phyloP scores from a whole-genome alignment of 2,329 filamentous ascomycete genomes.

The Karstenula rhodostoma region DNA sequence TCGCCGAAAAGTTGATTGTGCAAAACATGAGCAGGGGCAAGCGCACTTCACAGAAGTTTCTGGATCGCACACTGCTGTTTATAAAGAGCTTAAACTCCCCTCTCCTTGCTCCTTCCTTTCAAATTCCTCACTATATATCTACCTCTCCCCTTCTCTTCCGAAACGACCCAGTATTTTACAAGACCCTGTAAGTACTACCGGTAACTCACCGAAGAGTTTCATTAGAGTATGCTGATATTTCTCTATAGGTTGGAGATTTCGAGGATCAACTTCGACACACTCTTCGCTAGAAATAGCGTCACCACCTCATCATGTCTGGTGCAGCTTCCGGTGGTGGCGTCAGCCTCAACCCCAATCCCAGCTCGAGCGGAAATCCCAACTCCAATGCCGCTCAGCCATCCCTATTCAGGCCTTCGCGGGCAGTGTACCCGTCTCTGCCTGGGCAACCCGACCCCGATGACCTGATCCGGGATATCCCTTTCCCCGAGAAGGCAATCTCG shows the following conservation, averaged over 20 bases:
- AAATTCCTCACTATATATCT: neutral
- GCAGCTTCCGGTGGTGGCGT: neutral
- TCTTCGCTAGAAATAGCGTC: neutral
- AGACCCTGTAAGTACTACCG: neutral
- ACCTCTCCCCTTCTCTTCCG: neutral
- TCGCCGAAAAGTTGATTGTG: neutral
- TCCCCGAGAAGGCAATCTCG: slow-evolving; percentile 12
- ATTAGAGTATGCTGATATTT: neutral
- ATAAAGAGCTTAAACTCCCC: neutral
- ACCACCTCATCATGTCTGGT: neutral
- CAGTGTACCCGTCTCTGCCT: neutral
- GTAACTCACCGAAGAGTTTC: neutral
- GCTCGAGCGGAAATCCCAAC: neutral
- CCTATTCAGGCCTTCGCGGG: neutral
- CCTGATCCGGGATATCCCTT: slow-evolving; percentile 16
- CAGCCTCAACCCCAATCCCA: neutral
- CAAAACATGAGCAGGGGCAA: neutral
- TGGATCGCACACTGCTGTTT: neutral
- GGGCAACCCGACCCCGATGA: slow-evolving; percentile 8
- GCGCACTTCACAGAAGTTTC: neutral
- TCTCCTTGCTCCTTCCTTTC: neutral
- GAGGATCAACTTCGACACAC: neutral
- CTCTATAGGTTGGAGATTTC: neutral
- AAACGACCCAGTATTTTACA: neutral
- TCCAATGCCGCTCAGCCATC: neutral